Base-by-base conservation (phyloP, 129 eudicot genomes). In the Dittrichia graveolens region DNA sequence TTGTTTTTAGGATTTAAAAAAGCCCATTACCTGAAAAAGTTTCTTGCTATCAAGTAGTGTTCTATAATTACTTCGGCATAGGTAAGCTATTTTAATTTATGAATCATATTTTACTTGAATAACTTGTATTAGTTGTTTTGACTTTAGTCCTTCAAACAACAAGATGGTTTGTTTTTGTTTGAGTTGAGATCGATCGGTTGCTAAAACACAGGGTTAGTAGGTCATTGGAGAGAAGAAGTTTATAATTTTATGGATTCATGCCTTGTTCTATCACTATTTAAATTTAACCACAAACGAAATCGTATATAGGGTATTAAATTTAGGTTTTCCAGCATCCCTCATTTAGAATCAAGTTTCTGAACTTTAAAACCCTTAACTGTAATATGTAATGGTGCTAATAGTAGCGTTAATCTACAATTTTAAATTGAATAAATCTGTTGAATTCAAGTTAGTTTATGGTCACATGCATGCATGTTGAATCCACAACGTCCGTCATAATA, bases 21-120 rank as follows among this genome's bases (percentile, higher is more conserved):
- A 91, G 87, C 59, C 81, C 60, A 40, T 74, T 76, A 66, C 89
- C 98, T 39, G 91, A 84, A 81, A 88, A 90, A 73, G 78, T 84
- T 52, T 45, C 85, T 65, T 88, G 91, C 79, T 88, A 80, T 69
- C 89, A 86, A 72, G 99, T 97, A 75, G 99, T 90, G 73, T 90
- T 84, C 59, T 95, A 95, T 71, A 95, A 95, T 73, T 95, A 95
- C 74, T 95, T 88, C 57, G 90, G 99, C 82, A 80, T 95, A 81
- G 99, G 99, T 95, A 77, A 49, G 86, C 38, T 52, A 47, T 69
- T 18, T 11, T 15, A 12, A 59, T 34, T 66, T 53, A n/a, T 35
- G 44, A 5, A n/a, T n/a, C n/a, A n/a, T n/a, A n/a, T n/a, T n/a
- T n/a, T n/a, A n/a, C n/a, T n/a, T n/a, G n/a, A n/a, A n/a, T n/a